Conservation (phyloP, 805 yeast species). For the Candida sanyiensis region DNA sequence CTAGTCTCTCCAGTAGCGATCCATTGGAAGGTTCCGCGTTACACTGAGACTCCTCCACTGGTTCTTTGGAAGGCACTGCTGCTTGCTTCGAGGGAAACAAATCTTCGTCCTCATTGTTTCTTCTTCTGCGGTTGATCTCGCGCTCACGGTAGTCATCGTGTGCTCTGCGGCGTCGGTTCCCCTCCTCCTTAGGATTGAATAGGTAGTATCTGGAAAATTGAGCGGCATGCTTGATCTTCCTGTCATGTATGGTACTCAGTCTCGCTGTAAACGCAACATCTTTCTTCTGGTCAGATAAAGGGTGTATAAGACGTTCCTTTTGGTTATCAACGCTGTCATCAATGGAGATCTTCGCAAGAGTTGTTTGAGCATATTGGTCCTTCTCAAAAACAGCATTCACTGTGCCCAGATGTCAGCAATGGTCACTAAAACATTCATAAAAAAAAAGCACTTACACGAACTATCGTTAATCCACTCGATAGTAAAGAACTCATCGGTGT, state of each 20-base stretch:
- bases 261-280: slow-evolving; percentile 18
- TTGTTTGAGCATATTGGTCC: slow-evolving; percentile 14
- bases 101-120: slow-evolving; percentile 17
- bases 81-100: slow-evolving; percentile 18
- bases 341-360: slow-evolving; percentile 13
- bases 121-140: slow-evolving; percentile 15
- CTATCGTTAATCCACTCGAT: slow-evolving; percentile 27
- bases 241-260: slow-evolving; percentile 20
- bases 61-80: neutral
- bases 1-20: slow-evolving; percentile 5
- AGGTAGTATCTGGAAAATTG: slow-evolving; percentile 25
- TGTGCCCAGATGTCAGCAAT: no score
- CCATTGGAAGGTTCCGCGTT: no score
- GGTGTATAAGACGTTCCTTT: slow-evolving; percentile 12
- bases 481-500: slow-evolving; percentile 16
- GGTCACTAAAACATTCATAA: neutral
- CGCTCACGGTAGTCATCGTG: slow-evolving; percentile 19
- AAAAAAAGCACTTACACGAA: slow-evolving; percentile 14
- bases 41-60: no score
- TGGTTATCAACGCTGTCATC: slow-evolving; percentile 3
- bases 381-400: slow-evolving; percentile 24
- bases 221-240: slow-evolving; percentile 25
- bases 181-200: slow-evolving; percentile 21
- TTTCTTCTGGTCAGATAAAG: slow-evolving; percentile 9
- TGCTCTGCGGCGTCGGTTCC: slow-evolving; percentile 1